These are phyloP conservation scores for Xylogone sp. DNA, from an alignment of 2,329 filamentous ascomycete species.

Conservation along the genomic window DNA sequence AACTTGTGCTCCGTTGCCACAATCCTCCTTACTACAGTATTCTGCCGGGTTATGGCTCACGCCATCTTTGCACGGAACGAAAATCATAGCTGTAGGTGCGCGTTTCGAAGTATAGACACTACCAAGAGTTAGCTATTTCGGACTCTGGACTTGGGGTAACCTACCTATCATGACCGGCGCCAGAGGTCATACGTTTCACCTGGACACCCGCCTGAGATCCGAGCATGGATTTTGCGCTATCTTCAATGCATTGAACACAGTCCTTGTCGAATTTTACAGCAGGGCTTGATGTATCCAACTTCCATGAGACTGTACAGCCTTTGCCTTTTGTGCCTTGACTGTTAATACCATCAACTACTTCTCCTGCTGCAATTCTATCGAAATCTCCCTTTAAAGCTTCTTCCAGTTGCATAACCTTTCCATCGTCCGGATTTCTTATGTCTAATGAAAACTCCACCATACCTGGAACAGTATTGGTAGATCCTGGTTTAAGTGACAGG, in stretches of 20 bases:
- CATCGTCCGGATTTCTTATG: slow-evolving; percentile 56
- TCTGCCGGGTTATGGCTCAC: slow-evolving; percentile 62
- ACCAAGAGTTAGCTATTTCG: slow-evolving; percentile 28
- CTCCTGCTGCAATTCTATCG: slow-evolving; percentile 51
- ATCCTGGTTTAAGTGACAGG: slow-evolving; percentile 60
- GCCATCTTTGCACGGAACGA: slow-evolving; percentile 60
- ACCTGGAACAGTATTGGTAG: slow-evolving; percentile 71
- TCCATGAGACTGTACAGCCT: slow-evolving; percentile 53
- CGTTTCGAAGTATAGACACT: slow-evolving; percentile 56
- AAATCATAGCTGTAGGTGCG: slow-evolving; percentile 64
- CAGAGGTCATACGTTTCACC: slow-evolving; percentile 52
- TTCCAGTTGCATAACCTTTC: slow-evolving; percentile 54
- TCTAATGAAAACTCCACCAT: slow-evolving; percentile 65
- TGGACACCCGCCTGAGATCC: slow-evolving; percentile 43
- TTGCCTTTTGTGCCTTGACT: slow-evolving; percentile 40
- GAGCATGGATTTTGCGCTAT: slow-evolving; percentile 54
- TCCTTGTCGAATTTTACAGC: slow-evolving; percentile 63
- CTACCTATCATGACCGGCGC: slow-evolving; percentile 58
- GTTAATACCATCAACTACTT: slow-evolving; percentile 45
- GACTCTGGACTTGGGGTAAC: slow-evolving; percentile 18
- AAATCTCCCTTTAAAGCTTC: slow-evolving; percentile 54
- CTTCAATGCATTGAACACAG: slow-evolving; percentile 62
- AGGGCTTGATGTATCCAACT: slow-evolving; percentile 56
- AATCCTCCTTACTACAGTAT: slow-evolving; percentile 57
- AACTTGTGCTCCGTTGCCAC: slow-evolving; percentile 49